Evolutionary conservation across 2,329 filamentous ascomycete species (phyloP).

Genomic region (Penicillium aurantiogriseum): DNA sequence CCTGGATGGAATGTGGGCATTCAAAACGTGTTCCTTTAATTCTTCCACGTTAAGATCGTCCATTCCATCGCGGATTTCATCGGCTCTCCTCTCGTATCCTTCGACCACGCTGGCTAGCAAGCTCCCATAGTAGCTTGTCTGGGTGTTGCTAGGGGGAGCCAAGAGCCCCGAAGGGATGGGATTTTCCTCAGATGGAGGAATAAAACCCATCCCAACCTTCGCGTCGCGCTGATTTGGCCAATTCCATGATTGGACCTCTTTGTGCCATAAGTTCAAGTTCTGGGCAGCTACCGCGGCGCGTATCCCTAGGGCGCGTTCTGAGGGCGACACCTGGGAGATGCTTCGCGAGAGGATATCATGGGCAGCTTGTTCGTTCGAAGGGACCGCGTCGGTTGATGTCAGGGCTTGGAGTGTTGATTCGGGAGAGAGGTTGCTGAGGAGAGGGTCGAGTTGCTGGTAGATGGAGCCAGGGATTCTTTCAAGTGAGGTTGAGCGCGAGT

Average conservation of each 20-base stretch:
- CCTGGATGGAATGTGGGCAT: conserved; percentile 69
- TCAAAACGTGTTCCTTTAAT: conserved; percentile 82
- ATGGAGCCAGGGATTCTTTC: conserved; percentile 37
- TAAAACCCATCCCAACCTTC: conserved; percentile 44
- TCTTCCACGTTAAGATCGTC: conserved; percentile 59
- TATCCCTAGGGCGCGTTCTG: conserved; percentile 58
- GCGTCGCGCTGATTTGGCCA: conserved; percentile 51
- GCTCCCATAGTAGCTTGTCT: conserved; percentile 64
- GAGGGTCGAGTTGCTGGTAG: conserved; percentile 44
- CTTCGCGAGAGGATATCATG: conserved; percentile 47
- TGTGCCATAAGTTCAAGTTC: conserved; percentile 57
- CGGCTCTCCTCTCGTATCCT: conserved; percentile 69
- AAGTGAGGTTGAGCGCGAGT: conserved; percentile 39
- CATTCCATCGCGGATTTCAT: conserved; percentile 62
- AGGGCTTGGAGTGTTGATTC: conserved; percentile 54
- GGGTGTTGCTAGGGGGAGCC: conserved; percentile 12
- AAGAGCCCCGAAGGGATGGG: background rate
- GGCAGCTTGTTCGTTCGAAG: conserved; percentile 37
- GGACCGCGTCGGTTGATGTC: conserved; percentile 42
- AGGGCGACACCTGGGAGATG: conserved; percentile 55
- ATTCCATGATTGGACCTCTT: conserved; percentile 58
- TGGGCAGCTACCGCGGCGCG: conserved; percentile 60
- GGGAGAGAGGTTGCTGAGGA: conserved; percentile 55
- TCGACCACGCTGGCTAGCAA: conserved; percentile 64
- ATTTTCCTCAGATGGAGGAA: conserved; percentile 27